Evolutionary conservation across 768 basidiomycete genomes (phyloP).

Genomic region (Ephemerocybe angulata): DNA sequence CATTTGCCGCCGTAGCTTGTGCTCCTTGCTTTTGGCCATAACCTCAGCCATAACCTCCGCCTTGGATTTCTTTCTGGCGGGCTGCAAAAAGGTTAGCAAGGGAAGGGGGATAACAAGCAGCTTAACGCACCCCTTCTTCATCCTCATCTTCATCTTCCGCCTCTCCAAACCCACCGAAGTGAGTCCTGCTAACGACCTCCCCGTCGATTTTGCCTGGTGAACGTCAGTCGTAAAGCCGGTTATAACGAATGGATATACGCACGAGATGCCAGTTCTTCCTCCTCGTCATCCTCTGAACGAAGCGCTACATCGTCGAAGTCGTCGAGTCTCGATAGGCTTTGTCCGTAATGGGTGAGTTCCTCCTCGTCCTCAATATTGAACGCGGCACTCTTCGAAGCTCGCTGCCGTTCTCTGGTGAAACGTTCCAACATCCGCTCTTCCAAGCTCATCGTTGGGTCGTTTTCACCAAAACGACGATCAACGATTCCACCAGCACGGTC

Average conservation of each 20-base stretch:
- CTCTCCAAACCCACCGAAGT: slow-evolving; percentile 87
- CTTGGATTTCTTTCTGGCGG: slow-evolving; percentile 83
- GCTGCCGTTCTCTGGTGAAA: slow-evolving; percentile 87
- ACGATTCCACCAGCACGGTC: slow-evolving; percentile 84
- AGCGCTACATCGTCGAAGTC: slow-evolving; percentile 77
- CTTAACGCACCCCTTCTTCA: slow-evolving; percentile 35
- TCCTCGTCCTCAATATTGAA: slow-evolving; percentile 94
- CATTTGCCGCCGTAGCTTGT: slow-evolving; percentile 90
- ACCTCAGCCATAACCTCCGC: slow-evolving; percentile 98
- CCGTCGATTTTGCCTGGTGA: slow-evolving; percentile 61
- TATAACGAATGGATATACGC: background rate
- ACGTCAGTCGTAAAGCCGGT: background rate
- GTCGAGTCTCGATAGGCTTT: slow-evolving; percentile 79
- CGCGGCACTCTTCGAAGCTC: slow-evolving; percentile 64
- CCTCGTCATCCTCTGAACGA: slow-evolving; percentile 56
- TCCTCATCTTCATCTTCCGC: slow-evolving; percentile 53
- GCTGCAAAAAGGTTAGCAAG: slow-evolving; percentile 39
- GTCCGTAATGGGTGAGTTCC: slow-evolving; percentile 88
- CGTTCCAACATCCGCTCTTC: slow-evolving; percentile 97
- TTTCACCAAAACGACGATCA: slow-evolving; percentile 95
- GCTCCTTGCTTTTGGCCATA: slow-evolving; percentile 92
- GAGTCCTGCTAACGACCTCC: slow-evolving; percentile 60
- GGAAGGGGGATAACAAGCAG: background rate
- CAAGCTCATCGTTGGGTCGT: slow-evolving; percentile 84
- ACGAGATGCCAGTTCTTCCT: slow-evolving; percentile 43